Base-by-base conservation (phyloP, 306 rosid genomes). In the Inga laurina region DNA sequence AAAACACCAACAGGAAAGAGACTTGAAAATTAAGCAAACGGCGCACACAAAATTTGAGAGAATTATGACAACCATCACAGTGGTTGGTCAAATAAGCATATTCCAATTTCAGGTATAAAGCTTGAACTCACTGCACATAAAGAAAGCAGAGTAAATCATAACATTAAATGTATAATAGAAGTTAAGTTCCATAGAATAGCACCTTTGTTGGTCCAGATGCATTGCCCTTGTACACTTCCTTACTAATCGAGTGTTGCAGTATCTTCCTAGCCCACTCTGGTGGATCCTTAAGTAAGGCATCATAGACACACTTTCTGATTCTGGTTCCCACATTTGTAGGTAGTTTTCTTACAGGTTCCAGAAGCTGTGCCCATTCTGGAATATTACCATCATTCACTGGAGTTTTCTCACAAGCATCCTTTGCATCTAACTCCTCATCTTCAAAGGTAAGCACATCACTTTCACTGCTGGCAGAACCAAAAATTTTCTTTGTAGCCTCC, bases 191-290 rank as follows among this genome's bases (percentile, higher is more conserved):
- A 62, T 57, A 15, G 70, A 88, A 48, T 76, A 84, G 85, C 83
- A 97, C 99, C 99, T 97, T 97, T 46, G 99, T 97, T 65, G 99
- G 99, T 79, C 99, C 99, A 73, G 99, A 97, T 24, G 99, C 99
- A 79, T 97, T 97, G 84, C 99, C 98, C 89, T 97, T 97, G 85
- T 97, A 97, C 80, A 97, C 98, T 81, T 91, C 97, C 92, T 91
- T 97, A 78, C 99, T 97, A 85, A 97, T 94, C 30, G 99, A 97
- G 86, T 86, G 99, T 81, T 90, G 89, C 90, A 97, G 80, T 59
- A 74, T 89, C 85, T 90, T 86, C 87, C 73, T 94, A 2, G 97
- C 99, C 99, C 99, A 97, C 52, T 97, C 99, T 7, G 99, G 99
- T 5, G 99, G 99, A 85, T 85, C 75, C 90, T 84, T 92, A 0